Conservation (phyloP, 2,329 filamentous ascomycete species). For the Colletotrichum camelliae region DNA sequence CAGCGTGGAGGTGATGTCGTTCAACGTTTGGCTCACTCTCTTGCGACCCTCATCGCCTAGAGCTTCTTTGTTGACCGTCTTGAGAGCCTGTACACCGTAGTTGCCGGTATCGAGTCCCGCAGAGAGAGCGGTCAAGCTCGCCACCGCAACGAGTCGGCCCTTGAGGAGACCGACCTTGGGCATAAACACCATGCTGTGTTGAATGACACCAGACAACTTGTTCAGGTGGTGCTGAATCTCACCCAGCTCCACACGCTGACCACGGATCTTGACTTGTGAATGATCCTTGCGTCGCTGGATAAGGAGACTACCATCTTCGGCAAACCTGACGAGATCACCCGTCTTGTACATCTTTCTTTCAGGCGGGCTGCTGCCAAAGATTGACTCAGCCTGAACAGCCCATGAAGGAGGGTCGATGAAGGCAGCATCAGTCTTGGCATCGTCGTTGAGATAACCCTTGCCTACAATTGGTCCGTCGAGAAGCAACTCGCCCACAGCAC, state of each 20-base stretch:
- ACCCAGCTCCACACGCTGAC: constrained; percentile 9
- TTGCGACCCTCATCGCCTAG: background rate
- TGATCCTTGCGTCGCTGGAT: constrained; percentile 24
- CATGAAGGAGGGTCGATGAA: constrained; percentile 2
- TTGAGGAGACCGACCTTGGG: background rate
- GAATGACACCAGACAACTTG: background rate
- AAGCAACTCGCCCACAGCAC: constrained; percentile 12
- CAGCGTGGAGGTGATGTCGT: background rate
- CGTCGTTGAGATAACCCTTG: constrained; percentile 9
- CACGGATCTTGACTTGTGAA: constrained; percentile 24
- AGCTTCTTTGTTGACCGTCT: background rate
- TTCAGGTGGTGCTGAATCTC: constrained; percentile 14
- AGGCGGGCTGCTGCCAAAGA: background rate
- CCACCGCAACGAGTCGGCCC: constrained; percentile 1
- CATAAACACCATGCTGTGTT: background rate
- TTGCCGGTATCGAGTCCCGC: background rate
- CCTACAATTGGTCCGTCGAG: constrained; percentile 6
- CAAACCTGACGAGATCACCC: constrained; percentile 12
- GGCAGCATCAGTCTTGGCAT: background rate
- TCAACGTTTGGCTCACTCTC: background rate
- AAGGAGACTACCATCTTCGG: constrained; percentile 10
- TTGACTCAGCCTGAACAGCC: background rate
- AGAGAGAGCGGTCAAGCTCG: background rate
- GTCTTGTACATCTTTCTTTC: constrained; percentile 18
- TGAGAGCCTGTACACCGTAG: background rate